Evolutionary conservation across 2,329 filamentous ascomycete genomes (phyloP).

Genomic region (Ascochyta clinopodiicola): DNA sequence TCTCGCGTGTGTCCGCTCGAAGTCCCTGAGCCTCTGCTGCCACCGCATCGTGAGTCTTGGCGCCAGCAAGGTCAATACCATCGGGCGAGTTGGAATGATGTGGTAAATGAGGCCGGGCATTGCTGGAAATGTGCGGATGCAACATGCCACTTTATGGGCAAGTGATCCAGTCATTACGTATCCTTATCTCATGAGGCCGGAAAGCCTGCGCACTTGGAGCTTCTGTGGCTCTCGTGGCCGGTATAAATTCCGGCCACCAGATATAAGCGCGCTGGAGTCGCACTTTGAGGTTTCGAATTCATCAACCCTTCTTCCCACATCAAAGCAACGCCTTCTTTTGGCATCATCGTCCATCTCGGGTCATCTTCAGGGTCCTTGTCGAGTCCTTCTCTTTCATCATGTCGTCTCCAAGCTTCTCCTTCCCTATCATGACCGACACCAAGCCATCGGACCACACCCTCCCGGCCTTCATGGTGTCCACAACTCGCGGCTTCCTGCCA

Average conservation of each 20-base stretch:
- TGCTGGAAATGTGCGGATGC: conserved; percentile 20
- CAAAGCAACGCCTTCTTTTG: conserved; percentile 3
- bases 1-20: not conserved
- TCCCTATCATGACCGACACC: conserved; percentile 69
- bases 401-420: conserved; percentile 49
- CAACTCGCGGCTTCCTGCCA: conserved; percentile 75
- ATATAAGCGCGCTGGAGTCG: conserved; percentile 44
- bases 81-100: not conserved
- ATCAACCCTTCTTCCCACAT: conserved; percentile 11
- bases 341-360: not conserved
- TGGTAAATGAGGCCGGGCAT: conserved; percentile 20
- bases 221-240: conserved; percentile 24
- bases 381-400: conserved; percentile 49
- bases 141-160: conserved; percentile 19
- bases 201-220: conserved; percentile 17
- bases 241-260: conserved; percentile 43
- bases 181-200: conserved; percentile 41
- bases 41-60: conserved; percentile 26
- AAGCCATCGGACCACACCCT: conserved; percentile 67
- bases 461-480: conserved; percentile 81
- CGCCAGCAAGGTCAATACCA: conserved; percentile 19
- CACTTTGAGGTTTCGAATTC: conserved; percentile 4
- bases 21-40: not conserved
- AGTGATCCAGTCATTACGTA: conserved; percentile 49
- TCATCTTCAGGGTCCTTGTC: not conserved